Conservation (phyloP, 2,329 filamentous ascomycete genomes). For the Claviceps sp. region DNA sequence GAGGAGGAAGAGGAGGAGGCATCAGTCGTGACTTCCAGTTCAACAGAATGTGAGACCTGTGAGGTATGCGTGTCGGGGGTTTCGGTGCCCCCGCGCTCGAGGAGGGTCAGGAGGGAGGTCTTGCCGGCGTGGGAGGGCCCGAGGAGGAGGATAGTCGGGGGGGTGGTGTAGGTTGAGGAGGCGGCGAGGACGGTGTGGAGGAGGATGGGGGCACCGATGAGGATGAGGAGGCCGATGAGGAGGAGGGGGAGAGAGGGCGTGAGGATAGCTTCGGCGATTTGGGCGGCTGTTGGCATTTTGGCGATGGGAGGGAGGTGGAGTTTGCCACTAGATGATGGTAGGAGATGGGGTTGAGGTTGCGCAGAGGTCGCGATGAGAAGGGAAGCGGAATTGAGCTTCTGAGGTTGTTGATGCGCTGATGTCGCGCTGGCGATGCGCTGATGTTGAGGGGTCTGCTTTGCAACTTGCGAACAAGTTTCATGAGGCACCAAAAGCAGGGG, state of each 20-base stretch:
- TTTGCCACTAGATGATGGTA: too few relatives aligned
- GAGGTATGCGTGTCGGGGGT: conserved; percentile 40
- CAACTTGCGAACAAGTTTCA: too few relatives aligned
- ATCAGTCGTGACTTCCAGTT: conserved; percentile 40
- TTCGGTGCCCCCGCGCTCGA: conserved; percentile 37
- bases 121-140: conserved; percentile 79
- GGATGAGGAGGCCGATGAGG: conserved; percentile 53
- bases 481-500: too few relatives aligned
- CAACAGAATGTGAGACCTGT: conserved; percentile 35
- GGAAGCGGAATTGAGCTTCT: too few relatives aligned
- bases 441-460: too few relatives aligned
- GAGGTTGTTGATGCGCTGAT: too few relatives aligned
- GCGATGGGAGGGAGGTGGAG: neutral
- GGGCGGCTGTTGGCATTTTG: conserved; percentile 24
- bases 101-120: conserved; percentile 70
- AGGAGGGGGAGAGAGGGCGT: conserved; percentile 50
- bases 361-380: too few relatives aligned
- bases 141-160: conserved; percentile 66
- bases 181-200: conserved; percentile 65
- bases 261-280: conserved; percentile 38
- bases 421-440: too few relatives aligned
- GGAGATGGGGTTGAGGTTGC: too few relatives aligned
- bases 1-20: conserved; percentile 14
- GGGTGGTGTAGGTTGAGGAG: conserved; percentile 46
- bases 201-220: conserved; percentile 60